Conservation (phyloP, 495 filamentous ascomycete genomes). For the Tuber magnatum region DNA sequence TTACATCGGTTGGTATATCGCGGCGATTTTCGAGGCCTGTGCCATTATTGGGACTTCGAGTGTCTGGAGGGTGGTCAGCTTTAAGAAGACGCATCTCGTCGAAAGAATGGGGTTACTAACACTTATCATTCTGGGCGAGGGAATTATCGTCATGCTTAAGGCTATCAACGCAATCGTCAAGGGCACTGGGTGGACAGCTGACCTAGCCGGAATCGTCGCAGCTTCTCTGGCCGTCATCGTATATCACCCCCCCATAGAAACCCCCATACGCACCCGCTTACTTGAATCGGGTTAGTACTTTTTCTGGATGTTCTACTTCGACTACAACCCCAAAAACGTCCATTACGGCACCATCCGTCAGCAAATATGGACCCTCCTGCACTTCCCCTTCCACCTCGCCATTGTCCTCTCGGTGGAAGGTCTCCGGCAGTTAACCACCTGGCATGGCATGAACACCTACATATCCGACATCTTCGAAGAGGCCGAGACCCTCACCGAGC, state of each 20-base stretch:
- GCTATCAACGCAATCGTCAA: conserved; percentile 53
- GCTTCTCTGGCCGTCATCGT: conserved; percentile 40
- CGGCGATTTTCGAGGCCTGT: conserved; percentile 52
- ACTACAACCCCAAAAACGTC: conserved; percentile 47
- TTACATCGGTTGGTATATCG: conserved; percentile 48
- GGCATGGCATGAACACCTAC: conserved; percentile 33
- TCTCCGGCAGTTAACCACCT: conserved; percentile 45
- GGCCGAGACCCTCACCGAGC: neutral
- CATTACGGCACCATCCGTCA: conserved; percentile 53
- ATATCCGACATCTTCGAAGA: neutral
- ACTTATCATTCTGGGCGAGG: conserved; percentile 63
- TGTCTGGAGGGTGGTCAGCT: conserved; percentile 51
- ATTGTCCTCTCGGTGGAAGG: conserved; percentile 60
- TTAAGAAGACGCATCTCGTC: conserved; percentile 60
- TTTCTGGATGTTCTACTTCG: conserved; percentile 65
- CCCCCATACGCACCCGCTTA: neutral
- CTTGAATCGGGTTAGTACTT: conserved; percentile 48
- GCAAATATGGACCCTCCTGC: conserved; percentile 58
- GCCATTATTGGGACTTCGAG: conserved; percentile 52
- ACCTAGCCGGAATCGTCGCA: conserved; percentile 40
- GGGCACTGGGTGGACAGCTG: conserved; percentile 47
- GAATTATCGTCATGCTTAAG: conserved; percentile 51
- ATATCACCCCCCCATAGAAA: neutral
- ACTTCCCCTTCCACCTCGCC: conserved; percentile 63
- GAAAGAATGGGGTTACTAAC: conserved; percentile 61